Evolutionary conservation across 2,329 filamentous ascomycete genomes (phyloP).

Genomic region (Lecanicillium sp.): DNA sequence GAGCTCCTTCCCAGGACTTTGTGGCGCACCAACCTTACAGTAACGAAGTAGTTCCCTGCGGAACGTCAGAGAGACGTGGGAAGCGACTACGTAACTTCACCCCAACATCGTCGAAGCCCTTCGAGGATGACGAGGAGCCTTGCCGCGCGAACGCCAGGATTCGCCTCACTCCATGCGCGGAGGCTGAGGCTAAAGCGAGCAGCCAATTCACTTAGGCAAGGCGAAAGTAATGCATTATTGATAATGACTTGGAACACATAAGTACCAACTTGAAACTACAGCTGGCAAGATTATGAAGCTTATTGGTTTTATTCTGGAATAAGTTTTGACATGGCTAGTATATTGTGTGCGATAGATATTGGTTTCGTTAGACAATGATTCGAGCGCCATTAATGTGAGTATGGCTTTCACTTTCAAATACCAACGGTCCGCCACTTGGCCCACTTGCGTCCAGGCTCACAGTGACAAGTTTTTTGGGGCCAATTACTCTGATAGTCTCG

Average conservation of each 20-base stretch:
- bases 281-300: neutral
- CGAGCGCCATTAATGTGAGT: neutral
- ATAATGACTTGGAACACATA: too few species aligned
- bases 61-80: conserved; percentile 24
- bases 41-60: neutral
- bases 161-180: conserved; percentile 14
- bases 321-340: neutral
- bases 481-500: conserved; percentile 67
- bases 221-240: too few species aligned
- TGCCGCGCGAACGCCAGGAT: conserved; percentile 20
- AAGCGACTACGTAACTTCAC: conserved; percentile 42
- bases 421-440: conserved; percentile 55
- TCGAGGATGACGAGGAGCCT: conserved; percentile 41
- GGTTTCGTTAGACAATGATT: conserved; percentile 1
- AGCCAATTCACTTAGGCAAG: too few species aligned
- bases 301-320: neutral
- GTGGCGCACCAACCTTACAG: too few species aligned
- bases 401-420: conserved; percentile 52
- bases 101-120: conserved; percentile 34
- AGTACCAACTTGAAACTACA: neutral
- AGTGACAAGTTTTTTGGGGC: conserved; percentile 64
- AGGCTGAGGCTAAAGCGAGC: too few species aligned
- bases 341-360: neutral
- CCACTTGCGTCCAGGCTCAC: conserved; percentile 64
- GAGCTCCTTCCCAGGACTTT: too few species aligned